Percentiles rank a stretch among this genome's conserved stretches.
Conservation (phyloP, 225 moss, liverwort and hornwort genomes). For the Ulota crispa region DNA sequence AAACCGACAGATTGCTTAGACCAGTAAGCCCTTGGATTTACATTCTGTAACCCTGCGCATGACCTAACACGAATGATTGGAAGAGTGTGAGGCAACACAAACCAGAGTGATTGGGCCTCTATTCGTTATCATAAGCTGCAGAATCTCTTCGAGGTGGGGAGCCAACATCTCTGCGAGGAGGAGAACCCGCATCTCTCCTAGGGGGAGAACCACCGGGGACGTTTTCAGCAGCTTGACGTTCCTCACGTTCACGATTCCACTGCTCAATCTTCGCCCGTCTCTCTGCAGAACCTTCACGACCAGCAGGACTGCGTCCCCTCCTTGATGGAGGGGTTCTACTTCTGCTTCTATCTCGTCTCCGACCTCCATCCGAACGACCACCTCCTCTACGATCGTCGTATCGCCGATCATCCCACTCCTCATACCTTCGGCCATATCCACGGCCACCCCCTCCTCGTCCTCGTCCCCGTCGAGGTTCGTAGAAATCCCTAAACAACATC, state of each 20-base stretch:
- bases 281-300: conserved; percentile 96
- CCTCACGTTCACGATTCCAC: conserved; percentile 98
- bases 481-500: conserved; percentile 64
- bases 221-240: conserved; percentile 72
- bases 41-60: conserved; percentile 40
- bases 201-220: conserved; percentile 53
- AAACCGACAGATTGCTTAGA: conserved; percentile 76
- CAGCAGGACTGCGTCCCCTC: conserved; percentile 77
- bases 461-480: conserved; percentile 82
- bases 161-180: conserved; percentile 36
- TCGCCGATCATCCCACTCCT: conserved; percentile 76
- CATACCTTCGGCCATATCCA: conserved; percentile 85
- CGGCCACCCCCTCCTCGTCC: conserved; percentile 83
- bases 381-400: conserved; percentile 78
- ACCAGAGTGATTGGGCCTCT: conserved; percentile 70
- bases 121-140: conserved; percentile 76
- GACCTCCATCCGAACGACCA: conserved; percentile 58
- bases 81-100: conserved; percentile 74
- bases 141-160: conserved; percentile 61
- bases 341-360: conserved; percentile 84
- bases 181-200: conserved; percentile 35
- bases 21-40: conserved; percentile 40
- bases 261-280: conserved; percentile 96
- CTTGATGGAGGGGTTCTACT: conserved; percentile 75
- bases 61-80: conserved; percentile 33